Evolutionary conservation across 208 protist genomes (phyloP).

Genomic region (Leishmania major): DNA sequence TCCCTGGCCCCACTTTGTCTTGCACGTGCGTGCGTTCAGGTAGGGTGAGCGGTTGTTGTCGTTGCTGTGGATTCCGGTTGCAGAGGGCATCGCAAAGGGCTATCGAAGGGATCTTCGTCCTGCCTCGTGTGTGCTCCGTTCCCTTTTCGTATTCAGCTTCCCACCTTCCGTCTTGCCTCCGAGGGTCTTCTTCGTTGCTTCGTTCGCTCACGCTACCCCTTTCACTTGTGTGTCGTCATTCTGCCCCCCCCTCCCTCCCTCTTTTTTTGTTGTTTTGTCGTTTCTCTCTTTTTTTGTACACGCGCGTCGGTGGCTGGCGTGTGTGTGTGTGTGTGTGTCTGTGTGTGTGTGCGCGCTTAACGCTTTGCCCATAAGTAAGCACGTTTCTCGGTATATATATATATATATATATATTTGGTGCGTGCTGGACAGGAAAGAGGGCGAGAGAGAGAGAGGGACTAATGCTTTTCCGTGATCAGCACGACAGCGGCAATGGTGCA

Average conservation of each 20-base stretch:
- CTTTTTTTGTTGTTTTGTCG: too few relatives aligned
- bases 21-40: background rate
- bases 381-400: background rate
- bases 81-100: background rate
- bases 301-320: background rate
- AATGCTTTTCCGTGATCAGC: slow-evolving; percentile 34
- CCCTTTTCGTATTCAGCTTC: background rate
- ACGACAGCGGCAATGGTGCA: slow-evolving; percentile 21
- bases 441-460: background rate
- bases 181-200: background rate
- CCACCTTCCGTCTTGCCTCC: background rate
- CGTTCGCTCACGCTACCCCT: background rate
- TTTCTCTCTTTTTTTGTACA: background rate
- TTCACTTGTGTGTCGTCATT: background rate
- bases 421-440: background rate
- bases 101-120: too few relatives aligned
- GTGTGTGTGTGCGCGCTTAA: background rate
- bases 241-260: background rate
- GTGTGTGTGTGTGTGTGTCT: background rate
- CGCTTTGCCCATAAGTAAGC: too few relatives aligned
- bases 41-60: background rate
- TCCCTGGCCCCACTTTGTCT: background rate
- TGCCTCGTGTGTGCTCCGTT: too few relatives aligned
- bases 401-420: background rate
- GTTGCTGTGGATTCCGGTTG: background rate